Evolutionary conservation across 179 eudicot species (phyloP).

Genomic region (Monotropa hypopitys): DNA sequence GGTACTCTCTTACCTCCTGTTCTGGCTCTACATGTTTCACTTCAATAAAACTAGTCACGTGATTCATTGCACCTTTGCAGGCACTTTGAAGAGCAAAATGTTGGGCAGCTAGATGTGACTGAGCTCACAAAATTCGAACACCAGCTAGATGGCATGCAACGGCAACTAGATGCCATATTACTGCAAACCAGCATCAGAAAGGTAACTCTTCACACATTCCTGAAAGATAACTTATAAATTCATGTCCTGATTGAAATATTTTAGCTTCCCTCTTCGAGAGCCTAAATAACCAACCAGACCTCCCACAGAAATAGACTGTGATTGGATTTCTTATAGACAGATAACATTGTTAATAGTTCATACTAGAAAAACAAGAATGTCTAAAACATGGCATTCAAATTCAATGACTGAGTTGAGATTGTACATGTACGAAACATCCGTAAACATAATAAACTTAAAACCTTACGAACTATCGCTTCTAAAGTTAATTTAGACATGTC

Average conservation of each 20-base stretch:
- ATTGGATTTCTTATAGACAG: neutral
- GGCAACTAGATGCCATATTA: neutral
- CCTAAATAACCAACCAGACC: neutral
- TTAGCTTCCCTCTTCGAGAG: neutral
- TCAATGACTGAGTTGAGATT: too few species aligned
- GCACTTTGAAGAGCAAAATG: conserved; percentile 15
- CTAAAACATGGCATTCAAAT: neutral
- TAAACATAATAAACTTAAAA: too few species aligned
- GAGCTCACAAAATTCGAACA: conserved; percentile 14
- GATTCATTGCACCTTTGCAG: conserved; percentile 9
- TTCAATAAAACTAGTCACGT: neutral
- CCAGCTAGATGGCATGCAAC: conserved; percentile 8
- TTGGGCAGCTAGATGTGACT: conserved; percentile 9
- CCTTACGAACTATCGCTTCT: too few species aligned
- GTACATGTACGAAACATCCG: neutral
- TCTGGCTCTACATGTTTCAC: neutral
- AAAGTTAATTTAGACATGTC: too few species aligned
- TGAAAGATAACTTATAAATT: neutral
- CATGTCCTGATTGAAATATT: neutral
- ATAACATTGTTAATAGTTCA: neutral
- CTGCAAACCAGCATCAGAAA: conserved; percentile 9
- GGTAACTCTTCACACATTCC: conserved; percentile 5
- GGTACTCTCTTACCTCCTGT: neutral
- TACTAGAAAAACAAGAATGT: neutral
- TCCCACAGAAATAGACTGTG: neutral